Evolutionary conservation across 768 basidiomycete genomes (phyloP), one percentile per base, ranked within the genome.

Genomic region (Naganishia antarctica): DNA sequence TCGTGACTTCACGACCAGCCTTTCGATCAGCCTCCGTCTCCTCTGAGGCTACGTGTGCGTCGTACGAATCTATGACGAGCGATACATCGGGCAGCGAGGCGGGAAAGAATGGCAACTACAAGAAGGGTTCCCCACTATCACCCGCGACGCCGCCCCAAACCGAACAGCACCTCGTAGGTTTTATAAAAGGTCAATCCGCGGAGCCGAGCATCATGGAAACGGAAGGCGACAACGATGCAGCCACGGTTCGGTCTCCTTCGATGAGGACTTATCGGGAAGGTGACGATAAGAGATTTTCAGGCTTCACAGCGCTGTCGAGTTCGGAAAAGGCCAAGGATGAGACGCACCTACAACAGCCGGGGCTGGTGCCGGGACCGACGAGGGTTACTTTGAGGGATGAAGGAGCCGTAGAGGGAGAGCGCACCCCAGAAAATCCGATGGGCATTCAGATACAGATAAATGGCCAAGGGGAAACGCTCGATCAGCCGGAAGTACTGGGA

Each of bases 261-360:
- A 57, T 57, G 53, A 57, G 53, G 37, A 57, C 53, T 13, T 57
- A 57, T 16, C 28, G 53, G 37, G 53, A 57, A 16, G 53, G 53
- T 4, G 53, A 57, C 15, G 53, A 57, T 23, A n/a, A 21, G 18
- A 9, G 31, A 8, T 12, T 23, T n/a, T 13, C 21, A 1, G 34
- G 53, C 5, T 41, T 57, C 23, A 12, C 34, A 26, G 34, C n/a
- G 32, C 32, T 57, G 13, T 23, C 53, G 23, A 57, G 34, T 34
- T 40, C 23, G 15, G 32, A 23, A 21, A 18, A 4, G 23, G 28
- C 32, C 32, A 28, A 32, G 12, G 34, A 37, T 18, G 32, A 37
- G 13, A 23, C n/a, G n/a, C 34, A 18, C n/a, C 28, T 18, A 2
- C n/a, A 29, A 13, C 21, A 57, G 21, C n/a, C 37, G 21, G 34